Base-by-base conservation (phyloP, 805 yeast genomes). In the Cyberlindnera suaveolens region DNA sequence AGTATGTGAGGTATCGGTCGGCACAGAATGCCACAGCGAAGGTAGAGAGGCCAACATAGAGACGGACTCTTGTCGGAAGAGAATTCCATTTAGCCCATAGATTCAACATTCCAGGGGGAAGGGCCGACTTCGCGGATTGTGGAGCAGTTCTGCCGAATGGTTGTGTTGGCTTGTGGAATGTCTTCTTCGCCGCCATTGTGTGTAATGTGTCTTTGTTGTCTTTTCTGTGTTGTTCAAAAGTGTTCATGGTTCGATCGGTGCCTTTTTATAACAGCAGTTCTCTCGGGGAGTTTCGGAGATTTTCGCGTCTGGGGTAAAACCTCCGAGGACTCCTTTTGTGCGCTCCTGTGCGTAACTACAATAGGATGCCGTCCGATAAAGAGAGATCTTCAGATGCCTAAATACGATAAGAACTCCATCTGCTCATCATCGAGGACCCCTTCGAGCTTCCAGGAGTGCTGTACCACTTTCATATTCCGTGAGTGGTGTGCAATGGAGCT, bases 11-110 rank as follows among this genome's bases (percentile, higher is more conserved):
- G 38, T 40, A 53, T 40, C 49, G 46, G 34, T 59, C 62, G 19
- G 58, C 56, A 6, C 48, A 34, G 18, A 52, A 48, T 4, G 58
- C 63, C 14, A 59, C 60, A 3, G 49, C n/a, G 31, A 58, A 59
- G 5, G 63, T 57, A 3, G 63, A 59, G 0, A 37, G 47, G 5
- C 60, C 62, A 33, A 60, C 43, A 42, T 54, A 60, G 14, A 60
- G 37, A 37, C 63, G 47, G 9, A 51, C 40, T 23, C 52, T 44
- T 17, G 57, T 41, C 11, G 63, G 61, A 2, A 59, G 41, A 1
- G 42, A 37, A 13, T 42, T 38, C 61, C 62, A 60, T 23, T 43
- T 45, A 6, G 23, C 17, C 43, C 53, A 50, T 1, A 45, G 42
- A 13, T 31, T 41, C 4, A 15, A 15, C 15, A 36, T 3, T 8